Evolutionary conservation across 371 early-diverging fungal species (phyloP).

Genomic region (Mucor velutinosus): DNA sequence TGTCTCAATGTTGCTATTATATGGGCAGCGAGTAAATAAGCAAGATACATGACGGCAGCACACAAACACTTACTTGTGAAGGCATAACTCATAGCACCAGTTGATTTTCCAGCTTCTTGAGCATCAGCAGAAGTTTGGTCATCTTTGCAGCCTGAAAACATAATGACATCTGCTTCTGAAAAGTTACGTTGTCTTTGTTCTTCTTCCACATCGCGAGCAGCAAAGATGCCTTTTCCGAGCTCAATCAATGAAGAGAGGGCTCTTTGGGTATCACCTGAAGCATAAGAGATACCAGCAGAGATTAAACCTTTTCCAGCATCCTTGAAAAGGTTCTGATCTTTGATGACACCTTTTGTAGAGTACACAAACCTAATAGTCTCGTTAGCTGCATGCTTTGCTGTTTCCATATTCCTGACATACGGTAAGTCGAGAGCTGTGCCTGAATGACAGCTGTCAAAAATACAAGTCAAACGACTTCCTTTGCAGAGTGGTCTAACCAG

Average conservation of each 20-base stretch:
- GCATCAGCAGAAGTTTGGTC: constrained; percentile 89
- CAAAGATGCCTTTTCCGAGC: constrained; percentile 46
- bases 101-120: constrained; percentile 48
- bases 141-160: constrained; percentile 92
- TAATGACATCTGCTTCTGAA: constrained; percentile 77
- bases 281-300: constrained; percentile 53
- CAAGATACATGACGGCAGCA: background rate
- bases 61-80: constrained; percentile 51
- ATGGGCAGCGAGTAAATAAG: background rate
- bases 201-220: constrained; percentile 41
- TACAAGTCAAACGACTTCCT: constrained; percentile 81
- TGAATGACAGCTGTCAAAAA: constrained; percentile 87
- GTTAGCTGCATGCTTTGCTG: background rate
- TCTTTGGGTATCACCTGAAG: constrained; percentile 45
- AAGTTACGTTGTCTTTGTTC: constrained; percentile 45
- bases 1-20: constrained; percentile 22
- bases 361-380: constrained; percentile 52
- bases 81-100: constrained; percentile 89
- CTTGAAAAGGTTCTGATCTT: constrained; percentile 51
- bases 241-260: constrained; percentile 46
- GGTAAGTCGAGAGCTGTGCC: constrained; percentile 88
- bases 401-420: constrained; percentile 19
- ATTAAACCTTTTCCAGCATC: constrained; percentile 52
- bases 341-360: constrained; percentile 67
- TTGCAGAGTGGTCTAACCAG: constrained; percentile 83